phyloP scores from a whole-genome alignment of 176 grass and related monocot species.

The Lolium rigidum region DNA sequence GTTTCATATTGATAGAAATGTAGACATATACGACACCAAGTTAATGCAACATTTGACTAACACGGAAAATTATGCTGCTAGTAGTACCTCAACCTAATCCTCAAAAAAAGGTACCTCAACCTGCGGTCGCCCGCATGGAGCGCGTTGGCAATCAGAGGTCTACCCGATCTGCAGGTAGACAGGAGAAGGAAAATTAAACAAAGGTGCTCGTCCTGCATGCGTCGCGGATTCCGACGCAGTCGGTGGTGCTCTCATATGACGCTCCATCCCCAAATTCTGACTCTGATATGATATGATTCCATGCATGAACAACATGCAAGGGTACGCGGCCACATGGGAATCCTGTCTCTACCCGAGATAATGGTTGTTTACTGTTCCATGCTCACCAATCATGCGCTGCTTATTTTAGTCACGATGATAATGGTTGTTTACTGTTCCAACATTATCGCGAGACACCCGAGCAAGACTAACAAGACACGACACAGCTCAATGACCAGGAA shows the following conservation, averaged over 20 bases:
- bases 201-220: neutral
- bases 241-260: neutral
- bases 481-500: neutral
- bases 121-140: no score
- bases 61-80: no score
- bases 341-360: neutral
- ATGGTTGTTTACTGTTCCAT: neutral
- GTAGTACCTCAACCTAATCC: no score
- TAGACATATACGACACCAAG: no score
- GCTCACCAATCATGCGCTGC: neutral
- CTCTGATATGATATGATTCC: neutral
- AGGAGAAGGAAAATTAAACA: neutral
- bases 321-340: neutral
- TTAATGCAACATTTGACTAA: no score
- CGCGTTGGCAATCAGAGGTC: no score
- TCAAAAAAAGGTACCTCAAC: no score
- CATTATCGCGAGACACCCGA: conserved; percentile 5
- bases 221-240: neutral
- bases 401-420: neutral
- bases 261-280: neutral
- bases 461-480: neutral
- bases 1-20: no score
- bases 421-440: conserved; percentile 24
- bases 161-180: neutral
- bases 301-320: neutral